A percentile compares a stretch with the other conserved stretches of the same genome.
phyloP scores from a whole-genome alignment of 2,329 filamentous ascomycete species.

The Phialophora tarda region DNA sequence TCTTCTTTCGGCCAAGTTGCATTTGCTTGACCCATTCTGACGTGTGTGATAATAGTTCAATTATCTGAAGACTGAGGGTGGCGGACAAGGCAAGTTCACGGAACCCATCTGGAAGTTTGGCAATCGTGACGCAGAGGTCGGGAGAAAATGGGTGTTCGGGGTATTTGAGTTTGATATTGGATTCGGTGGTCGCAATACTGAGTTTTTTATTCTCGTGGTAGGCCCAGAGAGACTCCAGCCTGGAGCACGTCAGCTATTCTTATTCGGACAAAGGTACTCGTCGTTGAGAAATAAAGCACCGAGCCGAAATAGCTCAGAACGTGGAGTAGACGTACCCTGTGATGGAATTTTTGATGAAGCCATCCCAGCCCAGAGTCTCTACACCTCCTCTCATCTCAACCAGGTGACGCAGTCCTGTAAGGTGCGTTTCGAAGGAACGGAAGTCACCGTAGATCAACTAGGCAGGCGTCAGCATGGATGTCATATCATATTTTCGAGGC shows the following conservation, averaged over 20 bases:
- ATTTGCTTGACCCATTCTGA: conserved; percentile 17
- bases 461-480: background rate
- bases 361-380: conserved; percentile 22
- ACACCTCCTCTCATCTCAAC: conserved; percentile 23
- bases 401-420: conserved; percentile 17
- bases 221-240: conserved; percentile 23
- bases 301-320: background rate
- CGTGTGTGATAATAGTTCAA: conserved; percentile 7
- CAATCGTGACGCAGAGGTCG: conserved; percentile 21
- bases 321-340: conserved; percentile 7
- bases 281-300: background rate
- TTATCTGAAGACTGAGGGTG: conserved; percentile 12
- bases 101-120: conserved; percentile 23
- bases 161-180: conserved; percentile 22
- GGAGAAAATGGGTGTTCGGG: conserved; percentile 25
- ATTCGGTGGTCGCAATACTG: conserved; percentile 15
- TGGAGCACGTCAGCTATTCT: conserved; percentile 5
- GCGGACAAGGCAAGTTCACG: conserved; percentile 16
- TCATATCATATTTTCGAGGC: background rate
- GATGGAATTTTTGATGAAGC: conserved; percentile 22
- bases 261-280: background rate
- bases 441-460: conserved; percentile 21
- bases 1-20: conserved; percentile 10
- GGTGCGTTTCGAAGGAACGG: conserved; percentile 18
- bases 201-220: conserved; percentile 20